These are phyloP conservation scores for Sesbania bispinosa DNA, from an alignment of 306 rosid genomes.

Conservation along the genomic window DNA sequence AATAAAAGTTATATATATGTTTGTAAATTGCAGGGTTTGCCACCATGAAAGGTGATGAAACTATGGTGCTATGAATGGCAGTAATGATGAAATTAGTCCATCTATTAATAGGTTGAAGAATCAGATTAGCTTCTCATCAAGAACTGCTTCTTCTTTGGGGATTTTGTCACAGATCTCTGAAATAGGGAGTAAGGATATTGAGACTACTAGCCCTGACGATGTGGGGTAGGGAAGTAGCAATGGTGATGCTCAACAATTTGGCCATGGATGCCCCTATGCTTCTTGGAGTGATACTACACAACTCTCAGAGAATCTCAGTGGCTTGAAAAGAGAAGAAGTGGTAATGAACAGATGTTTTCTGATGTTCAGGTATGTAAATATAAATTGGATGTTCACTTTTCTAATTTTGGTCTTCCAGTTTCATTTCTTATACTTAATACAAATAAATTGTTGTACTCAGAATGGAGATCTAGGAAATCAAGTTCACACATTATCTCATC, in stretches of 20 bases:
- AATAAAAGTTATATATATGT: too few relatives aligned
- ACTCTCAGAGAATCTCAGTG: slow-evolving; percentile 36
- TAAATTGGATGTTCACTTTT: neutral
- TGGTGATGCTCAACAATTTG: slow-evolving; percentile 34
- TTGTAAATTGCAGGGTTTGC: slow-evolving; percentile 43
- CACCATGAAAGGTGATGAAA: slow-evolving; percentile 37
- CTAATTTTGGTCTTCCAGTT: neutral
- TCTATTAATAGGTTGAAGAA: too few relatives aligned
- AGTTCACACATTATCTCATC: too few relatives aligned
- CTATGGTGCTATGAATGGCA: slow-evolving; percentile 34
- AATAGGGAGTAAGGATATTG: too few relatives aligned
- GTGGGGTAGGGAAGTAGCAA: slow-evolving; percentile 30
- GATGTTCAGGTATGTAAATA: slow-evolving; percentile 41
- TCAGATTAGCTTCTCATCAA: too few relatives aligned
- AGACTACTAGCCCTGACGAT: slow-evolving; percentile 46
- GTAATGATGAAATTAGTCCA: slow-evolving; percentile 36
- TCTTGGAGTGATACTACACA: slow-evolving; percentile 54
- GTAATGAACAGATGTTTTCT: slow-evolving; percentile 38
- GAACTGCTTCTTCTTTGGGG: too few relatives aligned
- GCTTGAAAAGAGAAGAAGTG: slow-evolving; percentile 47
- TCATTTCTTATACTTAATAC: too few relatives aligned
- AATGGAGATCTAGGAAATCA: too few relatives aligned
- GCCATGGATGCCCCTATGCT: slow-evolving; percentile 45
- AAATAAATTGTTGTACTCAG: too few relatives aligned
- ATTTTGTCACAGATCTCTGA: too few relatives aligned